Evolutionary conservation across 148 eudicot genomes (phyloP), one percentile per base, ranked within the genome.

Genomic region (Talinum fruticosum): DNA sequence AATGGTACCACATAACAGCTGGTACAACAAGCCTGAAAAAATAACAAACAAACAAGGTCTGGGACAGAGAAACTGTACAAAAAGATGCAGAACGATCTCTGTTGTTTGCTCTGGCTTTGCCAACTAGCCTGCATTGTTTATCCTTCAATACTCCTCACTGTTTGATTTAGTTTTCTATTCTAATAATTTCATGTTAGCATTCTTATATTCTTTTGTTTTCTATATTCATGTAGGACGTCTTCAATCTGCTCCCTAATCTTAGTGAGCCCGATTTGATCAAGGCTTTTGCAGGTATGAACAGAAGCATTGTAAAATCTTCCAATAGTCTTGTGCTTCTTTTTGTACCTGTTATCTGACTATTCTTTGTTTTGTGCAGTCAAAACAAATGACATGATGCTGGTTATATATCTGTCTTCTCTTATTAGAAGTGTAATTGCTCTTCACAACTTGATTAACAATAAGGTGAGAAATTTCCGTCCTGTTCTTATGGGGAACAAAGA

Each of bases 311-410:
- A 26, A 26, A 28, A 69, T 15, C 8, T 72, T 8, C 30, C 37
- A 18, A 71, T 51, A 8, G 54, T 64, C 16, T 64, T 71, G 2
- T 51, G 64, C 74, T 76, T 53, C 36, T 19, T 75, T 18, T 51
- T 59, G 47, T 47, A 54, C 74, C 18, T 64, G 26, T 28, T 62
- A 62, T 62, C 82, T 81, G 36, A 78, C 13, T 13, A 24, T 70
- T 36, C 54, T 57, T 37, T 26, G 66, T 8, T 76, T 30, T 71
- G 65, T 80, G 77, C 94, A 91, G 97, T 93, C 79, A 91, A 91
- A 90, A 93, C 98, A 54, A 93, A 91, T 83, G 92, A 93, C 80
- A 92, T 91, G 96, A 93, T 93, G 98, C 85, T 93, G 85, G 98
- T 91, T 66, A 93, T 91, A 62, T 93, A 91, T 83, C 87, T 93